Evolutionary conservation across 75 land plant genomes (phyloP).

Genomic region (Ceratopteris richardii): DNA sequence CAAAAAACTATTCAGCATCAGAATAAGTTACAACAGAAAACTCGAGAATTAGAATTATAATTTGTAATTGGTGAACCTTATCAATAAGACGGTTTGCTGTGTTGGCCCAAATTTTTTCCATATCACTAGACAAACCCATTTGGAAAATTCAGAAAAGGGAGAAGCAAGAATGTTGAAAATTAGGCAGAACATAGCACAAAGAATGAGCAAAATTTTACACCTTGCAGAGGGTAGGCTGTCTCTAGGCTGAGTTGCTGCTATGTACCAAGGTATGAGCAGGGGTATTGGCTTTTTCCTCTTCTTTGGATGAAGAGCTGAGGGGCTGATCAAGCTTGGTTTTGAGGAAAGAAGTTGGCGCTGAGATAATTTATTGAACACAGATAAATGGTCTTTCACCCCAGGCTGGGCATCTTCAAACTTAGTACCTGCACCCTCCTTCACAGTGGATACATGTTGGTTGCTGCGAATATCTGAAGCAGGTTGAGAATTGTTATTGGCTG

Average conservation of each 20-base stretch:
- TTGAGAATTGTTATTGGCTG: no score
- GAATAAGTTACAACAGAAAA: no score
- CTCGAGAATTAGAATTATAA: no score
- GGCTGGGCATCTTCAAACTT: no score
- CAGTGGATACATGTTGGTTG: no score
- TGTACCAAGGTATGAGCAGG: constrained; percentile 12
- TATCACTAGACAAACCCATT: constrained; percentile 8
- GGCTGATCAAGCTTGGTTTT: not conserved
- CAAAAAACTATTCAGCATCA: no score
- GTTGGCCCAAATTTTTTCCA: constrained; percentile 19
- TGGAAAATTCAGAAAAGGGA: not conserved
- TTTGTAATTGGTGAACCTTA: no score
- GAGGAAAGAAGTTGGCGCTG: not conserved
- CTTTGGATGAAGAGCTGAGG: constrained; percentile 7
- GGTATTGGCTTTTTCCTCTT: constrained; percentile 12
- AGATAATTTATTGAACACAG: no score
- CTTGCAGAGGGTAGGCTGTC: constrained; percentile 13
- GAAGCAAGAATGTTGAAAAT: not conserved
- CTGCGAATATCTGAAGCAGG: no score
- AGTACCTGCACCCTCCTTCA: no score
- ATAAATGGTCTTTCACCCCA: no score
- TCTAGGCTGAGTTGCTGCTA: constrained; percentile 9
- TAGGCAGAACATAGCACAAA: not conserved
- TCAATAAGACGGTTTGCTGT: constrained; percentile 19
- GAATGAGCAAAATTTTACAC: not conserved